Evolutionary conservation across 2,329 filamentous ascomycete genomes (phyloP), one percentile per base, ranked within the genome.

Genomic region (Claviceps sp.): DNA sequence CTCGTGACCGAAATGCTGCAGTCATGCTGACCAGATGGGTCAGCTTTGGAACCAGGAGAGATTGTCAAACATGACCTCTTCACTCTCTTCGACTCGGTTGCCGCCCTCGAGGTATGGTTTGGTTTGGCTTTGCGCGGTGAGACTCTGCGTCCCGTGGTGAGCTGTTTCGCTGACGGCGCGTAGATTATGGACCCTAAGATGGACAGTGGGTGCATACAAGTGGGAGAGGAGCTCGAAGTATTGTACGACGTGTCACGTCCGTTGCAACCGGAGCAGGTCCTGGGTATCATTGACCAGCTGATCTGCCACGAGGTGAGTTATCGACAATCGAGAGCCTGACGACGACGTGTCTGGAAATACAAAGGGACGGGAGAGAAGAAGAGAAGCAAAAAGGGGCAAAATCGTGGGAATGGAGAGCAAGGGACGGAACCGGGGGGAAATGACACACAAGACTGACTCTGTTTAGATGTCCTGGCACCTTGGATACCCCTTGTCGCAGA

Each of bases 141-240:
- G 13, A 29, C 4, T 16, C 20, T 9, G 4, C 9, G 14, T 5
- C 14, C 8, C 4, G 44, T 17, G 9, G 34, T 8, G 45, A 47
- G 34, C 45, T 20, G 8, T 29, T 40, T 2, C 14, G 14, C 49
- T 50, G 49, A 50, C 20, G 17, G 14, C 3, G 8, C 34, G 4
- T 45, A 98, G 93, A 95, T 98, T 60, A 96, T 96, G 88, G 93
- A 98, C 63, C 83, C 87, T 1, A 98, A 97, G 69, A 98, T 98
- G 93, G 93, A 98, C 67, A 96, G 88, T 63, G 93, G 93, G 29
- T 89, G 85, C 57, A 73, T 94, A 6, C 76, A 80, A 20, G 80
- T 85, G 7, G 86, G 83, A 34, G 88, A 95, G 61, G 81, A 82
- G n/a, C 78, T 91, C 37, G 87, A 95, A 54, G 85, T 91, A 56